phyloP scores from a whole-genome alignment of 805 yeast genomes.

The Pichia scutulata region DNA sequence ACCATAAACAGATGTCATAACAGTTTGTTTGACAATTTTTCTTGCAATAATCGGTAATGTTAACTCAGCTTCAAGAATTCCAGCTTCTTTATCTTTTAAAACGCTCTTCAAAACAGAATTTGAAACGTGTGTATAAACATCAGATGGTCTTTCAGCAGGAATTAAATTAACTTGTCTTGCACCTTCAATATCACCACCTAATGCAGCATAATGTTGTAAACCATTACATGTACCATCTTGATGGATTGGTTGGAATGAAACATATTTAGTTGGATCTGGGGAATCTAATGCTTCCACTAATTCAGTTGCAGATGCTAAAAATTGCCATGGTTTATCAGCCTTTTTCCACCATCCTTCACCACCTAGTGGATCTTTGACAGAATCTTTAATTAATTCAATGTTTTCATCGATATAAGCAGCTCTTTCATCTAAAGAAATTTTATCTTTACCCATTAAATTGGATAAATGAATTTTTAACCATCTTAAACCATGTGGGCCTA shows the following conservation, averaged over 20 bases:
- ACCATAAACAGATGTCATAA: slow-evolving; percentile 97
- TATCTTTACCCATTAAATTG: slow-evolving; percentile 68
- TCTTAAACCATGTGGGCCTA: slow-evolving; percentile 56
- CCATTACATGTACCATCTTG: slow-evolving; percentile 89
- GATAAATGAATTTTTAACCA: slow-evolving; percentile 77
- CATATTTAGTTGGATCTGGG: slow-evolving; percentile 55
- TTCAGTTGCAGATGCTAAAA: slow-evolving; percentile 63
- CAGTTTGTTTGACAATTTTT: slow-evolving; percentile 92
- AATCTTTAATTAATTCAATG: slow-evolving; percentile 43
- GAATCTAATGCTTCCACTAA: slow-evolving; percentile 51
- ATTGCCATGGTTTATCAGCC: slow-evolving; percentile 84
- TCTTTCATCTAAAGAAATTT: slow-evolving; percentile 60
- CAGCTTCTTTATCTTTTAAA: slow-evolving; percentile 44
- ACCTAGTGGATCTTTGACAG: slow-evolving; percentile 56
- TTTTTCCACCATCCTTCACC: slow-evolving; percentile 57
- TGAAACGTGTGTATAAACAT: slow-evolving; percentile 69
- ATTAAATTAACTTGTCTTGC: slow-evolving; percentile 70
- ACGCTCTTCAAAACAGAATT: slow-evolving; percentile 50
- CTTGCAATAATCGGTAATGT: slow-evolving; percentile 62
- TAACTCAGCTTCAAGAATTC: slow-evolving; percentile 45
- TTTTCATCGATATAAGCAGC: slow-evolving; percentile 50
- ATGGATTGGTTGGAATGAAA: slow-evolving; percentile 72
- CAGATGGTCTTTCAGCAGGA: slow-evolving; percentile 68
- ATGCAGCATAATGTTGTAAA: slow-evolving; percentile 78
- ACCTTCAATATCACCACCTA: slow-evolving; percentile 81